A percentile compares a stretch with the other conserved stretches of the same genome.
Evolutionary conservation across 1,284 basidiomycete species (phyloP).

Genomic region (Peniophora sp.): DNA sequence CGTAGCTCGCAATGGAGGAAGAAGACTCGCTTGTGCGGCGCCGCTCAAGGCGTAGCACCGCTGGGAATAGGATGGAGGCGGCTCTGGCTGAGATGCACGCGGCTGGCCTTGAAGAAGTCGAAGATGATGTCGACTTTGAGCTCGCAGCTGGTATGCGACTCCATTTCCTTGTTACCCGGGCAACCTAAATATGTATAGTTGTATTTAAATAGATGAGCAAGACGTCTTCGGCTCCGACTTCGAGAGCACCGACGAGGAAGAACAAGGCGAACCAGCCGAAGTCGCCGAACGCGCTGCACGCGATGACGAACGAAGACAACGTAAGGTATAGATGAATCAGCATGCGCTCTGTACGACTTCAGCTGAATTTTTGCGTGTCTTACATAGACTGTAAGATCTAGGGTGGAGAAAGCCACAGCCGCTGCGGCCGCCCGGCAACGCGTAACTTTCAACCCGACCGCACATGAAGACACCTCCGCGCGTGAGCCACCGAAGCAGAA

Average conservation of each 20-base stretch:
- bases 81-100: slow-evolving; percentile 63
- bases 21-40: slow-evolving; percentile 50
- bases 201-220: slow-evolving; percentile 52
- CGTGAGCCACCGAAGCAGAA: slow-evolving; percentile 28
- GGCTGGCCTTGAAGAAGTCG: slow-evolving; percentile 52
- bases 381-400: slow-evolving; percentile 41
- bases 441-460: slow-evolving; percentile 54
- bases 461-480: slow-evolving; percentile 14
- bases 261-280: slow-evolving; percentile 40
- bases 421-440: slow-evolving; percentile 56
- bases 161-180: neutral
- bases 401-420: slow-evolving; percentile 53
- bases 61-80: slow-evolving; percentile 70
- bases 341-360: no score
- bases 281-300: slow-evolving; percentile 46
- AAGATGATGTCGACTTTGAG: slow-evolving; percentile 67
- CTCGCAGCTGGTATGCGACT: slow-evolving; percentile 43
- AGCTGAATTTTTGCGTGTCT: slow-evolving; percentile 1
- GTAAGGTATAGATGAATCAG: slow-evolving; percentile 40
- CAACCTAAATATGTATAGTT: neutral
- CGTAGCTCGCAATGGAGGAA: slow-evolving; percentile 17
- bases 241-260: slow-evolving; percentile 73
- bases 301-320: slow-evolving; percentile 54
- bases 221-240: slow-evolving; percentile 78
- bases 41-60: slow-evolving; percentile 59